Evolutionary conservation across 805 yeast species (phyloP).

Genomic region (Candida germanica): DNA sequence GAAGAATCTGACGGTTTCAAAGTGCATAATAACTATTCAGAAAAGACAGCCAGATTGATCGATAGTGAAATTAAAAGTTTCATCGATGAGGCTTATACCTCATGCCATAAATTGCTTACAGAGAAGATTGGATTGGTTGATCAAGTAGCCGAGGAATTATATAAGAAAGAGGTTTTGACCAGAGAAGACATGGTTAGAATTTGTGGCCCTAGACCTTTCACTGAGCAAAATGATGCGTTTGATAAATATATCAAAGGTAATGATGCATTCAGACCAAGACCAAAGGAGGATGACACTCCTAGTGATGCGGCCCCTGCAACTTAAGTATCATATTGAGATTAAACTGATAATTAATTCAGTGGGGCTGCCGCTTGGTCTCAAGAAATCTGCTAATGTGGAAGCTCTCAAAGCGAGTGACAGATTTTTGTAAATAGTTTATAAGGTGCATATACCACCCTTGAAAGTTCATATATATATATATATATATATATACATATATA

Average conservation of each 20-base stretch:
- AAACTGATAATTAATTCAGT: too few species aligned
- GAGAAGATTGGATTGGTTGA: conserved; percentile 77
- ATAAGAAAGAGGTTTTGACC: conserved; percentile 84
- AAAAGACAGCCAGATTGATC: conserved; percentile 73
- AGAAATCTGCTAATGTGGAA: too few species aligned
- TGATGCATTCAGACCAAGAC: conserved; percentile 40
- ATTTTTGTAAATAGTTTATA: too few species aligned
- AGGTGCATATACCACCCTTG: too few species aligned
- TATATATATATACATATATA: too few species aligned
- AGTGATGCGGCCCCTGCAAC: conserved; percentile 5
- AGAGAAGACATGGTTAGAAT: conserved; percentile 90
- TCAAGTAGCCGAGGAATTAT: conserved; percentile 80
- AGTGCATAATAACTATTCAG: conserved; percentile 49
- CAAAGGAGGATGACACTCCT: conserved; percentile 8
- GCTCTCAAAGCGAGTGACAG: too few species aligned
- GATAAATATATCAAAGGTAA: conserved; percentile 62
- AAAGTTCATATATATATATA: too few species aligned
- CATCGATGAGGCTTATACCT: conserved; percentile 68
- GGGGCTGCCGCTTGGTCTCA: too few species aligned
- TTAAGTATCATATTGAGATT: conserved; percentile 3
- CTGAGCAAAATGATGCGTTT: conserved; percentile 87
- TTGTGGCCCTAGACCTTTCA: conserved; percentile 89
- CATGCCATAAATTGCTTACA: conserved; percentile 64
- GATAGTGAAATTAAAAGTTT: conserved; percentile 82
- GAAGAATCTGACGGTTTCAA: conserved; percentile 21